Conservation (phyloP, 2,329 filamentous ascomycete species). For the Neofusicoccum umdonicola region DNA sequence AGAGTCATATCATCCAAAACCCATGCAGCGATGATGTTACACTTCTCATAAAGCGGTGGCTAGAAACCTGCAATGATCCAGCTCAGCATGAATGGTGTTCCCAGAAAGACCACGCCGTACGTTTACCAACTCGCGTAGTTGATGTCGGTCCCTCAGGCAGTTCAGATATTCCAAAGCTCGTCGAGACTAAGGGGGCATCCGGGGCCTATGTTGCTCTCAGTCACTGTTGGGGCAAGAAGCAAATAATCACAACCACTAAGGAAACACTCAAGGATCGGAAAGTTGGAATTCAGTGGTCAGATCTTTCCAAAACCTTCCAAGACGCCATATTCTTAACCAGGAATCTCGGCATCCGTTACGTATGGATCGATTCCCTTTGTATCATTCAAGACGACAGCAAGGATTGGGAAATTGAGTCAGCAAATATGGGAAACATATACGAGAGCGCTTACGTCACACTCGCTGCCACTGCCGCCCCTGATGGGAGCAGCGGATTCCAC, state of each 20-base stretch:
- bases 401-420: slow-evolving; percentile 9
- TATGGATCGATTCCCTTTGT: slow-evolving; percentile 22
- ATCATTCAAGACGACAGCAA: slow-evolving; percentile 18
- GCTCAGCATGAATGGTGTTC: neutral
- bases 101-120: neutral
- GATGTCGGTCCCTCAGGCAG: slow-evolving; percentile 20
- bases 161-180: neutral
- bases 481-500: neutral
- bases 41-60: neutral
- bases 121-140: slow-evolving; percentile 23
- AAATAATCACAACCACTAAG: slow-evolving; percentile 25
- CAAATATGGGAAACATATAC: slow-evolving; percentile 14
- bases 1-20: neutral
- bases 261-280: slow-evolving; percentile 10
- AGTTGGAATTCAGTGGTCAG: neutral
- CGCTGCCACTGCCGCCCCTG: neutral
- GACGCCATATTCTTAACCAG: slow-evolving; percentile 15
- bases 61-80: neutral
- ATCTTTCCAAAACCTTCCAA: slow-evolving; percentile 16
- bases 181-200: slow-evolving; percentile 13
- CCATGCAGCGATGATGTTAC: neutral
- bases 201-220: slow-evolving; percentile 24
- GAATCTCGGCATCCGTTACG: slow-evolving; percentile 4
- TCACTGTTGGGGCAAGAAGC: slow-evolving; percentile 26
- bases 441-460: neutral